These are phyloP conservation scores for Colletotrichum noveboracense DNA, from an alignment of 2,329 filamentous ascomycete genomes.

Conservation along the genomic window DNA sequence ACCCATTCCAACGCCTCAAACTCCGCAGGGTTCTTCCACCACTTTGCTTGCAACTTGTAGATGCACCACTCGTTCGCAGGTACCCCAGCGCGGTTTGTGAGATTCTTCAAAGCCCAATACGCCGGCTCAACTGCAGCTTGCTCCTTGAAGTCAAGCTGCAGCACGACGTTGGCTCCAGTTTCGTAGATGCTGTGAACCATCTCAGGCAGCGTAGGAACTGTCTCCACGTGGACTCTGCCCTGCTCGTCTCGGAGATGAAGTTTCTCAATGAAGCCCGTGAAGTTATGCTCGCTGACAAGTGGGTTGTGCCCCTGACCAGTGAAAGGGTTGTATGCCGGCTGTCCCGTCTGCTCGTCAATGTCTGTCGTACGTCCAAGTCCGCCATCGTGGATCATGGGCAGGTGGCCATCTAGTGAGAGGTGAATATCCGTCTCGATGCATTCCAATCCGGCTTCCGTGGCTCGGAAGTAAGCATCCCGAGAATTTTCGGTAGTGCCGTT, in stretches of 20 bases:
- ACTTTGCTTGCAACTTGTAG: neutral
- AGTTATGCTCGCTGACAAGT: neutral
- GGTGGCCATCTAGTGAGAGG: neutral
- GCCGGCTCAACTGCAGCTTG: neutral
- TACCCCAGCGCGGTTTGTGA: neutral
- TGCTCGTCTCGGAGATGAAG: neutral
- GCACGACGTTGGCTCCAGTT: neutral
- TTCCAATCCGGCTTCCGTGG: neutral
- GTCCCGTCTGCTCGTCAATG: neutral
- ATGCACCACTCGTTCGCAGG: neutral
- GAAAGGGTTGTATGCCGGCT: neutral
- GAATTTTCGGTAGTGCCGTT: neutral
- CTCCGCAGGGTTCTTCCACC: neutral
- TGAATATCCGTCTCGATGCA: neutral
- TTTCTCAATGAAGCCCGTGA: neutral
- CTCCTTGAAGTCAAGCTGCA: constrained; percentile 1
- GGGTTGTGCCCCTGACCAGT: neutral
- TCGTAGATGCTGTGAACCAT: neutral
- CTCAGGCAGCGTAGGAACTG: neutral
- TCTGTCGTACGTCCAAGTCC: neutral
- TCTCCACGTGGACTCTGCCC: neutral
- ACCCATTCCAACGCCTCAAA: neutral
- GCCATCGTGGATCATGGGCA: neutral
- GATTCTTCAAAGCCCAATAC: neutral
- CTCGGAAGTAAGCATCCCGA: neutral